Base-by-base conservation (phyloP, 176 grass and related monocot species). In the bread wheat (Triticum aestivum) region DNA sequence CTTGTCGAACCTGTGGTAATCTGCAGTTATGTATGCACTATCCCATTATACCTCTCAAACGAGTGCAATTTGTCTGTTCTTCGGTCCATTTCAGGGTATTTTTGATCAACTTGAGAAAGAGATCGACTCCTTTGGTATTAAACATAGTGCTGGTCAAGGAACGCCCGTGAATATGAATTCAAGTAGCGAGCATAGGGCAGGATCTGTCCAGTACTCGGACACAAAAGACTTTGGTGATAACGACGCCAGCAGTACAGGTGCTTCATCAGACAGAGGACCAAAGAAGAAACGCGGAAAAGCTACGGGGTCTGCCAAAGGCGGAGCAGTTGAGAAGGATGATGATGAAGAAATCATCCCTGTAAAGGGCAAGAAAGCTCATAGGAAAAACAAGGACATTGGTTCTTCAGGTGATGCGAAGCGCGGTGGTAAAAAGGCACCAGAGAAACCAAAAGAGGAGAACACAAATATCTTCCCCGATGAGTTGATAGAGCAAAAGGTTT, bases 261-360 rank as follows among this genome's bases (percentile, higher is more conserved):
- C 77, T 91, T 73, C 90, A 72, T 82, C 93, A 61, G 96, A 94
- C 82, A 94, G 90, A 86, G 90, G 90, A 63, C 59, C 82, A 75
- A 98, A 94, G 77, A 98, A 94, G 96, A 98, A 92, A 92, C 92
- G 79, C 88, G 96, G 96, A 30, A 98, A 94, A 89, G 66, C 39
- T 10, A 47, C 44, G 24, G 93, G 87, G 39, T 88, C 95, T 84
- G 77, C 79, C 51, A 98, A 95, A 82, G 72, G 69, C 42, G 88
- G 64, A 49, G 75, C 92, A 71, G 30, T 82, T 92, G 93, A 89
- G 85, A 93, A 98, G 83, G 92, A 95, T 79, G 83, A 91, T 84
- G 93, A 96, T 38, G 91, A 91, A 67, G 92, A 98, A 85, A 90
- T 65, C 65, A 67, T 98, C 83, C 93, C 93, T 73, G 87, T 79